These are phyloP conservation scores for Sungouiella thailandica DNA, from an alignment of 805 yeast genomes.

Conservation along the genomic window DNA sequence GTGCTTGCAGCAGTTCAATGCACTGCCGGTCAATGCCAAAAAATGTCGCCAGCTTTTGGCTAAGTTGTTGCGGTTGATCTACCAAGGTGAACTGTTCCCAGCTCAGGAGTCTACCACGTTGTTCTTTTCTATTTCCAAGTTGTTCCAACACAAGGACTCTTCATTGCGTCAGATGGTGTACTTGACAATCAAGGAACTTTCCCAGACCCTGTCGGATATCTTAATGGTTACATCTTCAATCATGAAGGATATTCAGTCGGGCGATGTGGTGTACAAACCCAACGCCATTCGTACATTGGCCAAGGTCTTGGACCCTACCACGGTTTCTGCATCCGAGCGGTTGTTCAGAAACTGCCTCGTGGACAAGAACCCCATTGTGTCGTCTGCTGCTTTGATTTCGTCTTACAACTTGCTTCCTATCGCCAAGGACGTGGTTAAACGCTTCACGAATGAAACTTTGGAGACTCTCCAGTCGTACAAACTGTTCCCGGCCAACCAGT, in stretches of 20 bases:
- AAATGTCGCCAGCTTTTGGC: conserved; percentile 82
- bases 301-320: conserved; percentile 82
- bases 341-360: conserved; percentile 89
- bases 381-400: conserved; percentile 91
- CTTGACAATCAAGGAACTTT: conserved; percentile 87
- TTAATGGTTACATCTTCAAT: conserved; percentile 97
- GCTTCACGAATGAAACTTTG: conserved; percentile 92
- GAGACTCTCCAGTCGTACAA: conserved; percentile 76
- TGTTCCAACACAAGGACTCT: conserved; percentile 88
- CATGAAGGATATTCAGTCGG: conserved; percentile 95
- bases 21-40: conserved; percentile 82
- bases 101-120: conserved; percentile 84
- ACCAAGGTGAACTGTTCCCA: conserved; percentile 84
- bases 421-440: conserved; percentile 85
- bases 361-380: conserved; percentile 78
- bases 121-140: conserved; percentile 89
- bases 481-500: conserved; percentile 45
- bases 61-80: conserved; percentile 73
- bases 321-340: conserved; percentile 91
- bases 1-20: conserved; percentile 88
- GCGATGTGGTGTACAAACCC: conserved; percentile 81
- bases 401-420: conserved; percentile 87
- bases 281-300: conserved; percentile 91
- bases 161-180: conserved; percentile 90
- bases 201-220: conserved; percentile 80